Evolutionary conservation across 2,329 filamentous ascomycete species (phyloP), one percentile per base, ranked within the genome.

Genomic region (Tympanopsis confertula): DNA sequence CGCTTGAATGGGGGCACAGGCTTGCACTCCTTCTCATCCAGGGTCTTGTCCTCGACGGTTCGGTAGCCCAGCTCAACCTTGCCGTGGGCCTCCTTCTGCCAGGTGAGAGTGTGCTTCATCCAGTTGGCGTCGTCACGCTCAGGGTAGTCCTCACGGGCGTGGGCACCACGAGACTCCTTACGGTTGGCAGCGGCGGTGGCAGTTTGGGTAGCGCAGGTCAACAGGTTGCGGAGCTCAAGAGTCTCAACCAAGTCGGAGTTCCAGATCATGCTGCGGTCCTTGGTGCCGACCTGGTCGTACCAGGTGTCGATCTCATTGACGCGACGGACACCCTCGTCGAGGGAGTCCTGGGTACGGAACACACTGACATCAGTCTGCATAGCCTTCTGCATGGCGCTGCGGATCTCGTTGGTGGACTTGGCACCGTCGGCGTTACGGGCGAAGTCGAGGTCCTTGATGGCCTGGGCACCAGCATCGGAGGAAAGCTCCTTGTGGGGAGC

Each of bases 171-270:
- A 44, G 57, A 63, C 50, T 69, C 65, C 40, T 56, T 60, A 37
- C 65, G 50, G 38, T 53, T 53, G 43, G 60, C 41, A 17, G 63
- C 65, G 13, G 55, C 53, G 39, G 57, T 58, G n/a, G 61, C 63
- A 19, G 63, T 68, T 47, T 68, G 64, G 19, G 50, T 49, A 33
- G 65, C 65, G 44, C 62, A 65, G 2, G 63, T 65, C 10, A 68
- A 45, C 3, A 68, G 39, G 48, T 68, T 69, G 19, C 63, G 46
- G 44, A 63, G 45, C 45, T 68, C 65, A 1, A 68, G 50, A 7
- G 64, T 65, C 47, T 68, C 65, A 2, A 68, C 51, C 3, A 69
- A 46, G 41, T 69, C 64, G 1, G 51, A 56, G 41, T 69, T 69
- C 65, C 65, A 68, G n/a, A 69, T 62, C 42, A 69, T 47, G 14